Evolutionary conservation across 345 rosid species (phyloP).

Genomic region (Raphanus sativus): DNA sequence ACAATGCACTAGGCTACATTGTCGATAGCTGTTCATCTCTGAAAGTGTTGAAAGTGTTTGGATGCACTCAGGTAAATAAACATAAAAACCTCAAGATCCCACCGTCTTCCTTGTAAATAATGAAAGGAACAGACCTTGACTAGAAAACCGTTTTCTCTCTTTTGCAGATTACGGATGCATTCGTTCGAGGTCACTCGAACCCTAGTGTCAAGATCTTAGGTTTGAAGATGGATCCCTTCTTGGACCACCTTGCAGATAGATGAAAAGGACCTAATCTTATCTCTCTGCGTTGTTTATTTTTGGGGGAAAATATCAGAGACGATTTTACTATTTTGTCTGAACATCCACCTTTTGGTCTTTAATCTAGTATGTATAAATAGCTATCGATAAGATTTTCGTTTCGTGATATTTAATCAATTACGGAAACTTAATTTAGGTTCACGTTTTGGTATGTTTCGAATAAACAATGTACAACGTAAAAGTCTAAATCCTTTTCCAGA

Average conservation of each 20-base stretch:
- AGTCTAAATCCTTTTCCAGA: neutral
- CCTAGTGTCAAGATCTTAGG: constrained; percentile 61
- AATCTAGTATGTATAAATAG: neutral
- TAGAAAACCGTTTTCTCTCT: neutral
- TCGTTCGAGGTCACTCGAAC: constrained; percentile 77
- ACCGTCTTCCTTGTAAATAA: neutral
- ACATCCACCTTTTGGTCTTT: neutral
- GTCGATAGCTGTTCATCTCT: constrained; percentile 77
- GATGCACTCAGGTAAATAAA: constrained; percentile 75
- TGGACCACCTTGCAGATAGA: constrained; percentile 34
- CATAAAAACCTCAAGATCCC: neutral
- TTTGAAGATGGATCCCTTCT: constrained; percentile 53
- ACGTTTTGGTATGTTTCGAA: neutral
- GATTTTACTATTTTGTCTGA: neutral
- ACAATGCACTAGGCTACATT: constrained; percentile 71
- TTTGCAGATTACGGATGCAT: constrained; percentile 65
- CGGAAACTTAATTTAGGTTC: neutral
- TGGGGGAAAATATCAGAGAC: neutral
- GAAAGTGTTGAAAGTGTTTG: constrained; percentile 72
- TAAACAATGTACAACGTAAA: neutral
- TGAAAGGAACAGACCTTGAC: neutral
- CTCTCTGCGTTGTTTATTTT: constrained; percentile 20
- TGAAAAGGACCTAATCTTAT: neutral
- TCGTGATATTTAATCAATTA: neutral
- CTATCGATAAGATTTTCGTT: neutral